Base-by-base conservation (phyloP, 2,329 filamentous ascomycete species). In the Orbilia ellipsospora region DNA sequence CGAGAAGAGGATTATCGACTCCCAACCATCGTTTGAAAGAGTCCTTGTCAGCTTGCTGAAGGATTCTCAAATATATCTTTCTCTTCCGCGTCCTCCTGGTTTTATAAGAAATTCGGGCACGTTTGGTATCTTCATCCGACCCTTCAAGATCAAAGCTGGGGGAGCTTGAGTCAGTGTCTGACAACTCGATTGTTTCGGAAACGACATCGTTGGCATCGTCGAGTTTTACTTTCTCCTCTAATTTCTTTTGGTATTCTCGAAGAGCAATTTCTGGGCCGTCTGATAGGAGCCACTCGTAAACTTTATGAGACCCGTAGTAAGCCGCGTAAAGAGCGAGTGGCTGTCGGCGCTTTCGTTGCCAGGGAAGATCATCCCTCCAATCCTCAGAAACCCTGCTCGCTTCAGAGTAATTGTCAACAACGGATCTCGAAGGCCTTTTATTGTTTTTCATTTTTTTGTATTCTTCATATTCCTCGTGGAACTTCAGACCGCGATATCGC, bases 271-370 rank as follows among this genome's bases (percentile, higher is more conserved):
- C 82, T 0, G 92, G 91, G 0, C 88, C 86, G 77, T 92, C 90
- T 72, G 90, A 89, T 65, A 93, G 82, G 81, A 94, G 92, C 88
- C 91, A 96, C 79, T 94, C 89, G 0, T 92, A 87, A 16, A 86
- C 86, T 51, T 90, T 87, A 15, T 94, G 80, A 20, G 85, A 90
- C 1, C 88, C 88, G 26, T 62, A 62, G 15, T 73, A 1, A 79
- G 78, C 64, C 8, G 64, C 64, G n/a, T 42, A 52, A 18, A 60
- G 13, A 20, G 54, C 42, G 1, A 31, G 4, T 2, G 64, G 44
- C 92, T 82, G 1, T 87, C 0, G 83, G 95, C 81, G 88, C 92
- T 15, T 86, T 23, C 7, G n/a, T 8, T 52, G 6, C 15, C 8
- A 7, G 48, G 6, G 16, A 18, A 15, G 44, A n/a, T 2, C 15